These are phyloP conservation scores for Linnemannia zychae DNA, from an alignment of 192 early-diverging fungal species.

Conservation along the genomic window DNA sequence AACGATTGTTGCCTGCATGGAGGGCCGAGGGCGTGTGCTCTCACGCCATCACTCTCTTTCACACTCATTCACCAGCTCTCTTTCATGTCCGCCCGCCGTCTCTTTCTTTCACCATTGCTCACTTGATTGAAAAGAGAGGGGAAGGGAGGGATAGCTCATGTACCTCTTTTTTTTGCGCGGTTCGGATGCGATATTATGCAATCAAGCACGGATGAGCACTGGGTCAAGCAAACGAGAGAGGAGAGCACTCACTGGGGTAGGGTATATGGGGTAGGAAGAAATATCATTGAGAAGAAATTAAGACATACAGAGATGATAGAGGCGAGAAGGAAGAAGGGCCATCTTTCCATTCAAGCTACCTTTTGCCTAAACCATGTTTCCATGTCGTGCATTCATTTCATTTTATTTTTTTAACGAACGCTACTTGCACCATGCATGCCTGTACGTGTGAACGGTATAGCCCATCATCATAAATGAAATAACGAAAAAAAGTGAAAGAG, in stretches of 20 bases:
- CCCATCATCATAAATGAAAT: neutral
- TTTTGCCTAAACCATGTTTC: neutral
- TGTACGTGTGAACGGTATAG: neutral
- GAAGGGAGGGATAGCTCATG: neutral
- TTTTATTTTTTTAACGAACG: neutral
- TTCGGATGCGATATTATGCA: constrained; percentile 8
- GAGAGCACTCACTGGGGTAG: neutral
- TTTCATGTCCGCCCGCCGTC: too few relatives aligned
- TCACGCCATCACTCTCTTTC: neutral
- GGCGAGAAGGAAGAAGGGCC: too few relatives aligned
- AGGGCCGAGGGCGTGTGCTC: neutral
- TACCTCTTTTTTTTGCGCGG: neutral
- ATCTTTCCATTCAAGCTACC: too few relatives aligned
- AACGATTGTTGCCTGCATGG: too few relatives aligned
- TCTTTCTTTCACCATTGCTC: neutral
- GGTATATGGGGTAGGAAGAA: neutral
- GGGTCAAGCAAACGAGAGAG: neutral
- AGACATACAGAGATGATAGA: too few relatives aligned
- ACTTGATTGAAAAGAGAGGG: neutral
- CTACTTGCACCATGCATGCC: neutral
- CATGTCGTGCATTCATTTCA: neutral
- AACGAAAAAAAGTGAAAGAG: neutral
- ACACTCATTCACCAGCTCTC: too few relatives aligned
- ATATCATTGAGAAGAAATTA: too few relatives aligned
- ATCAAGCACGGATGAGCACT: neutral